A percentile compares a stretch with the other conserved stretches of the same genome.
These are phyloP conservation scores for Malus hybrid DNA, from an alignment of 331 rosid species.

Conservation along the genomic window DNA sequence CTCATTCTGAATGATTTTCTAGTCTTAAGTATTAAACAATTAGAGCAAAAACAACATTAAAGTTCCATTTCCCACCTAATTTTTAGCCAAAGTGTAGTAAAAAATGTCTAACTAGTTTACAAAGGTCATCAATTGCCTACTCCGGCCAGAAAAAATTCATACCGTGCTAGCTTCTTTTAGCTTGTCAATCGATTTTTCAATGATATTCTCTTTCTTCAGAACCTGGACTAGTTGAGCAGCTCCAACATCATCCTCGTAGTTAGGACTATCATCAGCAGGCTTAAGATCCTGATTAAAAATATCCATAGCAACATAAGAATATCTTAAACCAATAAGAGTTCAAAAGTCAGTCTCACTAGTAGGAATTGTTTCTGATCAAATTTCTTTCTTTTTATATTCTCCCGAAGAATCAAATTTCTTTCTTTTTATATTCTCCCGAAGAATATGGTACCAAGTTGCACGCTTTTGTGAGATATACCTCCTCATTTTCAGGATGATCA, in stretches of 20 bases:
- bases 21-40: not conserved
- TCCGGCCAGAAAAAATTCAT: slow-evolving; percentile 20
- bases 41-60: not conserved
- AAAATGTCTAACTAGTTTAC: not conserved
- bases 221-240: slow-evolving; percentile 43
- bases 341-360: not conserved
- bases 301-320: not conserved
- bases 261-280: slow-evolving; percentile 38
- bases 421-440: not conserved
- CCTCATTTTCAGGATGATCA: slow-evolving; percentile 60
- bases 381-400: not conserved
- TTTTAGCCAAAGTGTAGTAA: not conserved
- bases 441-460: not conserved
- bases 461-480: slow-evolving; percentile 31
- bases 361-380: not conserved
- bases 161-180: slow-evolving; percentile 81
- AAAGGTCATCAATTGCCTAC: slow-evolving; percentile 11
- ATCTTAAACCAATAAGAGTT: not conserved
- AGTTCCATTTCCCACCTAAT: not conserved
- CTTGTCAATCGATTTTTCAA: slow-evolving; percentile 67
- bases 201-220: slow-evolving; percentile 54
- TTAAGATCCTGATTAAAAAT: slow-evolving; percentile 39
- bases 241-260: slow-evolving; percentile 26
- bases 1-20: not conserved
- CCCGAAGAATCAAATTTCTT: not conserved